Conservation (phyloP, 2,329 filamentous ascomycete genomes). For the Hypomyces rosellus region DNA sequence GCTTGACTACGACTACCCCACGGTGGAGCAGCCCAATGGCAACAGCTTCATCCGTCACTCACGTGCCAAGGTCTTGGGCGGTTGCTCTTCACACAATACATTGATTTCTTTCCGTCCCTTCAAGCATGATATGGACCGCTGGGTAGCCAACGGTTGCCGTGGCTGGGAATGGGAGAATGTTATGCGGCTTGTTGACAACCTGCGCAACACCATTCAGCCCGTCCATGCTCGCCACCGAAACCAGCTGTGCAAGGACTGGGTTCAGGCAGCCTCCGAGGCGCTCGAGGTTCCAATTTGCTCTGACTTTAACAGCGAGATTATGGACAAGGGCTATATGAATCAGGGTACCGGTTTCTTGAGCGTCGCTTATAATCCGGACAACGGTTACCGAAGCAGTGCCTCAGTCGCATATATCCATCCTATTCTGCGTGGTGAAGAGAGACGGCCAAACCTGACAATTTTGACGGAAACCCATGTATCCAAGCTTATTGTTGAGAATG, state of each 20-base stretch:
- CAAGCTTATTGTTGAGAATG: slow-evolving; percentile 65
- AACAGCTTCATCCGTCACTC: slow-evolving; percentile 92
- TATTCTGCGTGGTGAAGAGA: slow-evolving; percentile 76
- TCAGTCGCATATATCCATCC: slow-evolving; percentile 92
- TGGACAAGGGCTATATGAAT: slow-evolving; percentile 62
- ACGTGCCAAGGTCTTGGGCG: slow-evolving; percentile 84
- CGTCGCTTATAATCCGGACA: slow-evolving; percentile 84
- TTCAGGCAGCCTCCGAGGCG: slow-evolving; percentile 70
- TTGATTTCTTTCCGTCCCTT: slow-evolving; percentile 90
- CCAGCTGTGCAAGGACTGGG: slow-evolving; percentile 87
- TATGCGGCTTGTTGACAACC: slow-evolving; percentile 72
- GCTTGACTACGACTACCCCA: slow-evolving; percentile 86
- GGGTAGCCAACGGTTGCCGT: slow-evolving; percentile 73
- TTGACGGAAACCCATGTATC: slow-evolving; percentile 85
- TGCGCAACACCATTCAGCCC: slow-evolving; percentile 85
- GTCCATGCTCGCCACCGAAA: slow-evolving; percentile 81
- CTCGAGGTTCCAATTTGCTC: slow-evolving; percentile 74
- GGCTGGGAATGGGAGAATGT: slow-evolving; percentile 86
- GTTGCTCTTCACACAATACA: slow-evolving; percentile 91
- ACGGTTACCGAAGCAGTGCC: slow-evolving; percentile 75
- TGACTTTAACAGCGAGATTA: slow-evolving; percentile 85
- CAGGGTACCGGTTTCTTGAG: slow-evolving; percentile 85
- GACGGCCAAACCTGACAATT: slow-evolving; percentile 75
- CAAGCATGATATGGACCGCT: slow-evolving; percentile 78
- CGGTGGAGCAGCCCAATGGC: slow-evolving; percentile 82